Evolutionary conservation across 768 basidiomycete genomes (phyloP).

Genomic region (Leccinum subgranulosum): DNA sequence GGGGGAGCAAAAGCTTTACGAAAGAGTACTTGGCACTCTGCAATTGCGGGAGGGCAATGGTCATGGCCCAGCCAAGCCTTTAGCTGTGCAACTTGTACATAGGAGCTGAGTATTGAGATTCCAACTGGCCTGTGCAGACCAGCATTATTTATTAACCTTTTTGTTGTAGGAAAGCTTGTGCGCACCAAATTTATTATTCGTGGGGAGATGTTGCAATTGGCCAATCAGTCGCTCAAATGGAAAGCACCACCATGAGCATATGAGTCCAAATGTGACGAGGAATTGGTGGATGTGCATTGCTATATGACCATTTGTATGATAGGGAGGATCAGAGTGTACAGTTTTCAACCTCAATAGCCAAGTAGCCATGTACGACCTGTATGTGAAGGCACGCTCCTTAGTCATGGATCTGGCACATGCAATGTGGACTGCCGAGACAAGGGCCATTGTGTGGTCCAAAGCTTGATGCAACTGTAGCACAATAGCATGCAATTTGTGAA

Average conservation of each 20-base stretch:
- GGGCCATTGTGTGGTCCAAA: slow-evolving; percentile 2
- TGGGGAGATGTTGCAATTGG: neutral
- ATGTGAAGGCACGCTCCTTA: neutral
- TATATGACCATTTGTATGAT: neutral
- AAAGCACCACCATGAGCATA: slow-evolving; percentile 1
- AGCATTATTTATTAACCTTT: neutral
- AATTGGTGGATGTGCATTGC: neutral
- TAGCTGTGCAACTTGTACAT: neutral
- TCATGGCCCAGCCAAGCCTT: neutral
- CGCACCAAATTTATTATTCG: neutral
- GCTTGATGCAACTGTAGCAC: neutral
- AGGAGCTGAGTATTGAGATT: neutral
- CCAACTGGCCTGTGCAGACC: neutral
- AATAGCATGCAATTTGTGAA: neutral
- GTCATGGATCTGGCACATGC: neutral
- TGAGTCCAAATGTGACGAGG: neutral
- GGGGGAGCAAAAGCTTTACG: slow-evolving; percentile 3
- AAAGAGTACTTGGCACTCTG: slow-evolving; percentile 1
- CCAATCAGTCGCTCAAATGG: neutral
- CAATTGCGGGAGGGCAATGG: neutral
- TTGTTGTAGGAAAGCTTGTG: neutral
- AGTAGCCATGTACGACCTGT: neutral
- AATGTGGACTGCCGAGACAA: neutral
- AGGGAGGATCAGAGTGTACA: neutral
- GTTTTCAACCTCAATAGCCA: neutral